Evolutionary conservation across 495 filamentous ascomycete species (phyloP).

Genomic region (Penicillium canariense): DNA sequence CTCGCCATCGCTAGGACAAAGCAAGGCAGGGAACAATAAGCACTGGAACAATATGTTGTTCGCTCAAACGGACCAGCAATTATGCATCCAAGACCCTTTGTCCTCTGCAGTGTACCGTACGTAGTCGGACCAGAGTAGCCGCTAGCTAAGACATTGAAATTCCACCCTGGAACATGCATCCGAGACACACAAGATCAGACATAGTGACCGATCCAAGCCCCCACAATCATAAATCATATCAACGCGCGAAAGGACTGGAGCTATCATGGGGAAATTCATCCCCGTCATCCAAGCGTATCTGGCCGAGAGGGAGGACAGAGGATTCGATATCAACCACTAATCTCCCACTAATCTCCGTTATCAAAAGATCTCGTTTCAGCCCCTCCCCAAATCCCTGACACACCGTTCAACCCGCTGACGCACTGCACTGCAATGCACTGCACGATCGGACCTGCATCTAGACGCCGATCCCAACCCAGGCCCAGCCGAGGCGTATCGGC

Average conservation of each 20-base stretch:
- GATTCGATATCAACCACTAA: too few species aligned
- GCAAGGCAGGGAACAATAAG: too few species aligned
- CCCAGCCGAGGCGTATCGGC: slow-evolving; percentile 5
- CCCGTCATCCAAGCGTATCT: too few species aligned
- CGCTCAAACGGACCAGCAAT: too few species aligned
- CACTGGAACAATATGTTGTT: too few species aligned
- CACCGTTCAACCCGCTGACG: background rate
- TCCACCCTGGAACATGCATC: slow-evolving; percentile 1
- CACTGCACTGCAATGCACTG: background rate
- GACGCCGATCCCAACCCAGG: background rate
- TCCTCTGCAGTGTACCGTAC: background rate
- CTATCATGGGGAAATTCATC: too few species aligned
- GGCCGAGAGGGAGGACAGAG: too few species aligned
- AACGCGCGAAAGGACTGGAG: background rate
- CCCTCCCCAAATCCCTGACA: slow-evolving; percentile 7
- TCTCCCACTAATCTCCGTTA: background rate
- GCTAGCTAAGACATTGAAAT: background rate
- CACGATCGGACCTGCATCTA: slow-evolving; percentile 2
- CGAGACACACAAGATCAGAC: background rate
- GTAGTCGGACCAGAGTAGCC: background rate
- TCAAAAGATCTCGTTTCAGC: background rate
- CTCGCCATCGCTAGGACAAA: too few species aligned
- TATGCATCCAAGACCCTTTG: background rate
- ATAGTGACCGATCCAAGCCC: background rate
- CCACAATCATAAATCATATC: background rate